A percentile compares a stretch with the other conserved stretches of the same genome.
Evolutionary conservation across 83 land plant species (phyloP).

Genomic region (Thuja plicata): DNA sequence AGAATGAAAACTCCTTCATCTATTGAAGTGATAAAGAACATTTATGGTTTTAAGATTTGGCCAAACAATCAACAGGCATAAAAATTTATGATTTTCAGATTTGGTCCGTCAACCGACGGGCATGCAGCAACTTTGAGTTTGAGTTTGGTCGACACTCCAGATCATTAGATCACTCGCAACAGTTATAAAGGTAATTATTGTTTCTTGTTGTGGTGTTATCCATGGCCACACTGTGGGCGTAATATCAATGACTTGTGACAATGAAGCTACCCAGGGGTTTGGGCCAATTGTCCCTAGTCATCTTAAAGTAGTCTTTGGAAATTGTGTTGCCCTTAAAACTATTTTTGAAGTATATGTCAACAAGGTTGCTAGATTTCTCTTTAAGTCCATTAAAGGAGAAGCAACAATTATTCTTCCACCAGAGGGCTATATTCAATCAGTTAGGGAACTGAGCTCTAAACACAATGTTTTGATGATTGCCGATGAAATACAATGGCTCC

Average conservation of each 20-base stretch:
- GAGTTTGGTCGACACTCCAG: too few species aligned
- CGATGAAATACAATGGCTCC: slow-evolving; percentile 89
- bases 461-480: slow-evolving; percentile 96
- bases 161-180: too few species aligned
- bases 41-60: too few species aligned
- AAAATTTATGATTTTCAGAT: too few species aligned
- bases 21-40: too few species aligned
- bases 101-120: too few species aligned
- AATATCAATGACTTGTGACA: slow-evolving; percentile 99
- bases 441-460: slow-evolving; percentile 84
- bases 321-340: slow-evolving; percentile 75
- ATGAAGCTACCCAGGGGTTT: slow-evolving; percentile 96
- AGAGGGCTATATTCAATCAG: slow-evolving; percentile 85
- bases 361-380: slow-evolving; percentile 84
- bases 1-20: too few species aligned
- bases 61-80: too few species aligned
- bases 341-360: slow-evolving; percentile 83
- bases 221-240: slow-evolving; percentile 97
- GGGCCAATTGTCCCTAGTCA: slow-evolving; percentile 91
- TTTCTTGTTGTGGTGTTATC: slow-evolving; percentile 99
- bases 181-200: slow-evolving; percentile 62
- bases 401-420: slow-evolving; percentile 96
- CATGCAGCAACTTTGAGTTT: too few species aligned
- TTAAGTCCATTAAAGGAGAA: slow-evolving; percentile 99
- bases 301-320: slow-evolving; percentile 95